Percentiles rank a stretch among this genome's conserved stretches.
Evolutionary conservation across 768 basidiomycete species (phyloP).

Genomic region (Mycena latifolia): DNA sequence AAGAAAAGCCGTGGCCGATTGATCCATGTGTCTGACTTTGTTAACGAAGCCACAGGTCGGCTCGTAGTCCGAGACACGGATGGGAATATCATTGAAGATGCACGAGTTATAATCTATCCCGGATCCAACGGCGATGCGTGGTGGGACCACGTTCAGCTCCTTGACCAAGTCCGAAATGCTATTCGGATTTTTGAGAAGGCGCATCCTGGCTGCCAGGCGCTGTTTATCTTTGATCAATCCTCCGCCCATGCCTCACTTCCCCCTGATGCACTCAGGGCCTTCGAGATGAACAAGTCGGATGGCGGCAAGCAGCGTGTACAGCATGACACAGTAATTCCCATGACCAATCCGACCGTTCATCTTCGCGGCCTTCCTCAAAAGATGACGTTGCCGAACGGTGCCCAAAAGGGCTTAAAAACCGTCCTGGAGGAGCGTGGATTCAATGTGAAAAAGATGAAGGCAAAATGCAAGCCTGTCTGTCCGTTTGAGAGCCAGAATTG

Average conservation of each 20-base stretch:
- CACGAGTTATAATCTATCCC: conserved; percentile 41
- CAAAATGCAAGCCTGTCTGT: conserved; percentile 40
- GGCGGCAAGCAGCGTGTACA: conserved; percentile 53
- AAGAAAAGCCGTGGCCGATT: conserved; percentile 40
- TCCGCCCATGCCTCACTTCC: conserved; percentile 25
- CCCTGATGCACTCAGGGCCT: conserved; percentile 54
- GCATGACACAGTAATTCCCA: conserved; percentile 52
- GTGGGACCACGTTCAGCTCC: conserved; percentile 42
- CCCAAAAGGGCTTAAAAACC: conserved; percentile 47
- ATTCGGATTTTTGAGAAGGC: conserved; percentile 43
- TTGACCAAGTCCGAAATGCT: conserved; percentile 39
- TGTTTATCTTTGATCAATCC: conserved; percentile 45
- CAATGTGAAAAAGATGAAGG: conserved; percentile 42
- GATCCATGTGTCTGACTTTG: conserved; percentile 37
- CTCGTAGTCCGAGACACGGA: too few species aligned
- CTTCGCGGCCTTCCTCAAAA: conserved; percentile 45
- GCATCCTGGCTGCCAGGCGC: conserved; percentile 34
- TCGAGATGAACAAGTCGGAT: conserved; percentile 56
- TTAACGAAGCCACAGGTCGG: background rate
- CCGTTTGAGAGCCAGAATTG: conserved; percentile 43
- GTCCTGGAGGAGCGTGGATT: conserved; percentile 56
- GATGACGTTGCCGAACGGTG: conserved; percentile 43
- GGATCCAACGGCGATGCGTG: conserved; percentile 40
- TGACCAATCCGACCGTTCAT: conserved; percentile 44
- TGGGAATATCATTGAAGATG: too few species aligned